Evolutionary conservation across 345 rosid species (phyloP), one percentile per base, ranked within the genome.

Genomic region (Hypericum androsaemum): DNA sequence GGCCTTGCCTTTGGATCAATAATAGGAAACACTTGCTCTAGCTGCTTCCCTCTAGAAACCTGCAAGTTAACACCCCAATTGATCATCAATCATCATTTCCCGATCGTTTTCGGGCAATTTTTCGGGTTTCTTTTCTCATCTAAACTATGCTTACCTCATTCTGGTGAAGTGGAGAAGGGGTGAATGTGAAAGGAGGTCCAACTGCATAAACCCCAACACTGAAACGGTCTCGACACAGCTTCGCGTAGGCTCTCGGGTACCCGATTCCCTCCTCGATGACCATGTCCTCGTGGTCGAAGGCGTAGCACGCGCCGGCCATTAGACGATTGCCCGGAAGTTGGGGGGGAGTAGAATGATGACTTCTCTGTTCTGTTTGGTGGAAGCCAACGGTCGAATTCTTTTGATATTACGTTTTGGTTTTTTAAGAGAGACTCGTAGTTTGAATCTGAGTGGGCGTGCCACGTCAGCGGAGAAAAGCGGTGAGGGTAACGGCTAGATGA

Each of bases 141-240:
- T 35, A 13, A 7, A 0, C 22, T 15, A 45, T 45, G 7, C 22
- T 48, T 59, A 77, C 98, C 92, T 79, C 77, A 49, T 82, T 64
- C 46, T 74, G 76, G 41, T 76, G 87, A 60, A 77, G 61, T 64
- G 61, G 41, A 47, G 71, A 79, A 2, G 96, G 95, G 28, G 60
- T 64, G 81, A 80, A 92, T 6, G 82, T 64, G 61, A 79, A 79
- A 44, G 96, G 96, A 68, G 96, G 98, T 38, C 94, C 95, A 7
- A 59, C 59, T 58, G 36, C 60, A 58, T 64, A 83, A 5, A 74
- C 69, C 5, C 64, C 60, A 40, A 32, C 70, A 17, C 35, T 56
- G 7, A 65, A 57, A 0, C 67, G 64, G 57, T 76, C 86, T 45
- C 81, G 67, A 66, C 88, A 85, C 52, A 85, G 71, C 69, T 71